Conservation (phyloP, 2,329 filamentous ascomycete genomes). For the Fusarium haematococcum region DNA sequence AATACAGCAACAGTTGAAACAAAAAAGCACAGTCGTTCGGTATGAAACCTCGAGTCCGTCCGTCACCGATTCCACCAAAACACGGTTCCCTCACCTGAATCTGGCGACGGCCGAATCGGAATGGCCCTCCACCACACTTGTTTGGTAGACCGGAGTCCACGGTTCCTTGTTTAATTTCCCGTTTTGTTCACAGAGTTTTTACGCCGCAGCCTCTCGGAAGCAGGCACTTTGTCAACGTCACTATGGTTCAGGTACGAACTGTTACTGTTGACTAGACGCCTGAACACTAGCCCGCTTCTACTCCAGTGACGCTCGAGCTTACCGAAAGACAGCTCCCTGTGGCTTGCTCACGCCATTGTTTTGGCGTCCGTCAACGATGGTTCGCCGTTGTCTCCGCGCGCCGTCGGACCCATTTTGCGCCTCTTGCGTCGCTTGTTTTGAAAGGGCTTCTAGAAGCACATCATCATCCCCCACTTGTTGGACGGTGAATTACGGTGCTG, state of each 20-base stretch:
- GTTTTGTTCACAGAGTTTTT: neutral
- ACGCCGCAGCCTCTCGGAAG: neutral
- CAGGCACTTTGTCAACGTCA: neutral
- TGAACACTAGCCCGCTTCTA: neutral
- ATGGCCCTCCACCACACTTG: neutral
- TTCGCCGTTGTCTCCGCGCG: neutral
- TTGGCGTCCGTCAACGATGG: slow-evolving; percentile 1
- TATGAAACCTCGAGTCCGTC: neutral
- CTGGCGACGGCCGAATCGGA: slow-evolving; percentile 13
- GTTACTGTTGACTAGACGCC: neutral
- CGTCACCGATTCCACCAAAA: slow-evolving; percentile 8
- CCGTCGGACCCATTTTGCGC: slow-evolving; percentile 1
- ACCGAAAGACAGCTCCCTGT: slow-evolving; percentile 3
- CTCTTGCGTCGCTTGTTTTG: slow-evolving; percentile 7
- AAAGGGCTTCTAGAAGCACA: slow-evolving; percentile 1
- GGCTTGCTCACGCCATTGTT: slow-evolving; percentile 24
- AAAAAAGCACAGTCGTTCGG: neutral
- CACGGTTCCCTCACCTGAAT: slow-evolving; percentile 38
- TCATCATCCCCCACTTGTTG: neutral
- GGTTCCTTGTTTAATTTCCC: slow-evolving; percentile 29
- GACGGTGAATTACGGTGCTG: neutral
- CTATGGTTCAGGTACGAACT: neutral
- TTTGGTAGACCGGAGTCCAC: neutral
- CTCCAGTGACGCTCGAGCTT: neutral
- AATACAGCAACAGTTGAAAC: slow-evolving; percentile 5